phyloP scores from a whole-genome alignment of 176 grass and related monocot genomes.

The Oryza longistaminata region DNA sequence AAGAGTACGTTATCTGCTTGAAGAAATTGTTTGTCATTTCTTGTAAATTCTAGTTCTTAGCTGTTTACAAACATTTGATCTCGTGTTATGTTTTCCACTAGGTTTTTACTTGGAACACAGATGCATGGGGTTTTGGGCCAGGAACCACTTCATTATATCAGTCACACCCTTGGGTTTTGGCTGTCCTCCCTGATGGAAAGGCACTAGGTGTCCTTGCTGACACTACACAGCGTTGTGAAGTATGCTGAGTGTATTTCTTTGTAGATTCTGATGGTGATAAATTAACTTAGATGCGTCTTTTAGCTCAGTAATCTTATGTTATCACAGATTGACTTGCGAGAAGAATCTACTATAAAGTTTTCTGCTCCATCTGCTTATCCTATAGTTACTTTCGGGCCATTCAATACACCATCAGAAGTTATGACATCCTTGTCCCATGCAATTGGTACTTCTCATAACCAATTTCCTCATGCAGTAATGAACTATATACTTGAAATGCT shows the following conservation, averaged over 20 bases:
- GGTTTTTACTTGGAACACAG: conserved; percentile 98
- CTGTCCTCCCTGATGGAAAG: conserved; percentile 81
- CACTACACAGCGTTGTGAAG: conserved; percentile 80
- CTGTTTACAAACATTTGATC: background rate
- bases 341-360: conserved; percentile 67
- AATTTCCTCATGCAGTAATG: background rate
- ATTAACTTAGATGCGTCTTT: background rate
- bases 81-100: conserved; percentile 22
- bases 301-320: background rate
- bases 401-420: conserved; percentile 74
- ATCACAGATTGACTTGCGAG: conserved; percentile 73
- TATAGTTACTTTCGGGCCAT: conserved; percentile 84
- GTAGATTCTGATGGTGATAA: background rate
- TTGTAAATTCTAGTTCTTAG: background rate
- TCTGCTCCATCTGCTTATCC: conserved; percentile 58
- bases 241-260: conserved; percentile 35
- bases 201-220: conserved; percentile 86
- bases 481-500: background rate
- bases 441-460: conserved; percentile 61
- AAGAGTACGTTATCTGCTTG: conserved; percentile 51
- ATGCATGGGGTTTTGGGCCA: conserved; percentile 84
- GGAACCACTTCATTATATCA: conserved; percentile 89
- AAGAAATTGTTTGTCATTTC: conserved; percentile 5
- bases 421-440: conserved; percentile 69
- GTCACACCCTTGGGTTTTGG: conserved; percentile 93